Percentiles rank a stretch among this genome's conserved stretches.
Conservation (phyloP, 345 rosid species). For the Acer yangbiense region DNA sequence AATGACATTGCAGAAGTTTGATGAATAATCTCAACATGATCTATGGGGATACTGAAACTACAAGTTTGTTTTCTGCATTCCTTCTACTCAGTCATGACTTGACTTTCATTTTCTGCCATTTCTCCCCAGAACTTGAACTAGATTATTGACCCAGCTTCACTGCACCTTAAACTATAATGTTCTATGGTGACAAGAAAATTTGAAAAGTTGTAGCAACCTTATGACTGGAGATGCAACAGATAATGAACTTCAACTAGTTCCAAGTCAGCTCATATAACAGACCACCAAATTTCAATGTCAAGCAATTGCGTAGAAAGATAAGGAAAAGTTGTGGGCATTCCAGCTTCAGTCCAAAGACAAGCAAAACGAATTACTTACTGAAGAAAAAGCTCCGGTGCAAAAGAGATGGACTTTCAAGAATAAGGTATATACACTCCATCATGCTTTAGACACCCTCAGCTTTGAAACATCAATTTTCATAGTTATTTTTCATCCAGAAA, state of each 20-base stretch:
- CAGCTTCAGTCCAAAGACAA: not conserved
- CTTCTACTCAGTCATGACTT: not conserved
- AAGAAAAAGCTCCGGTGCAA: not conserved
- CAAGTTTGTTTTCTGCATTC: not conserved
- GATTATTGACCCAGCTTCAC: not conserved
- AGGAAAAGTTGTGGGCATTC: not conserved
- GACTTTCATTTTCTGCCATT: not conserved
- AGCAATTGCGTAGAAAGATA: not conserved
- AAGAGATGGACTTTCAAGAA: not conserved
- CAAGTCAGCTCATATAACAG: not conserved
- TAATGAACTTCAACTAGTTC: not conserved
- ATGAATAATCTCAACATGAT: not conserved
- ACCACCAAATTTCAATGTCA: constrained; percentile 2
- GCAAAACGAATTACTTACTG: not conserved
- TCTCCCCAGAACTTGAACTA: not conserved
- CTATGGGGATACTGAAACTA: not conserved
- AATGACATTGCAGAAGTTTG: not conserved
- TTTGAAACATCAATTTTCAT: not conserved
- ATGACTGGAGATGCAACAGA: not conserved
- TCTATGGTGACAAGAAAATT: not conserved
- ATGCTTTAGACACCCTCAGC: not conserved
- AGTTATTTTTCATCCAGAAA: not conserved
- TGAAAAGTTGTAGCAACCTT: not conserved
- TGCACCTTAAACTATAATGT: not conserved
- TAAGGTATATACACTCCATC: not conserved